Evolutionary conservation across 2,329 filamentous ascomycete species (phyloP).

Genomic region (Aspergillus candidus): DNA sequence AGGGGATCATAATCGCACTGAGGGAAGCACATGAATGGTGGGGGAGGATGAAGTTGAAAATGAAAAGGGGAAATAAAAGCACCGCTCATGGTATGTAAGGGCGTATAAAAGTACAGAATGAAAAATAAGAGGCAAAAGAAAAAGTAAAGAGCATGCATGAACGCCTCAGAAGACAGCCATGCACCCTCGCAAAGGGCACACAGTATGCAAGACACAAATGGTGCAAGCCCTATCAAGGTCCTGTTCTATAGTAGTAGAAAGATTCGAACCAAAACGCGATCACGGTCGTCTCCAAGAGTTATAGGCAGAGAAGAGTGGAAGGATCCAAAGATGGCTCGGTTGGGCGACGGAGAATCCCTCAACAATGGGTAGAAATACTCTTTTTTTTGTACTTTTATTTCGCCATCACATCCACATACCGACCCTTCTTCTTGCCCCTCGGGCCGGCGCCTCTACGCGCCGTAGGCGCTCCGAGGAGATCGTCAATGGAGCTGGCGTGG

Average conservation of each 20-base stretch:
- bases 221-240: too few relatives aligned
- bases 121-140: constrained; percentile 18
- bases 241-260: too few relatives aligned
- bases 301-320: too few relatives aligned
- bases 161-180: not conserved
- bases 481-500: constrained; percentile 90
- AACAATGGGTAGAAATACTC: too few relatives aligned
- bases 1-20: constrained; percentile 4
- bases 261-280: too few relatives aligned
- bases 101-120: constrained; percentile 15
- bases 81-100: not conserved
- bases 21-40: constrained; percentile 6
- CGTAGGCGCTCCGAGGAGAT: constrained; percentile 70
- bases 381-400: constrained; percentile 40
- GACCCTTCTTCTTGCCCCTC: constrained; percentile 72
- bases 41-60: constrained; percentile 7
- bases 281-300: too few relatives aligned
- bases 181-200: constrained; percentile 3
- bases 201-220: too few relatives aligned
- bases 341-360: not conserved
- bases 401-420: constrained; percentile 96
- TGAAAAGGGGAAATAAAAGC: constrained; percentile 9
- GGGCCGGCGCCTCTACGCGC: constrained; percentile 59
- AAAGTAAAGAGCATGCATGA: constrained; percentile 7
- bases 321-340: not conserved